phyloP scores from a whole-genome alignment of 768 basidiomycete species.

The Trametes punicea region DNA sequence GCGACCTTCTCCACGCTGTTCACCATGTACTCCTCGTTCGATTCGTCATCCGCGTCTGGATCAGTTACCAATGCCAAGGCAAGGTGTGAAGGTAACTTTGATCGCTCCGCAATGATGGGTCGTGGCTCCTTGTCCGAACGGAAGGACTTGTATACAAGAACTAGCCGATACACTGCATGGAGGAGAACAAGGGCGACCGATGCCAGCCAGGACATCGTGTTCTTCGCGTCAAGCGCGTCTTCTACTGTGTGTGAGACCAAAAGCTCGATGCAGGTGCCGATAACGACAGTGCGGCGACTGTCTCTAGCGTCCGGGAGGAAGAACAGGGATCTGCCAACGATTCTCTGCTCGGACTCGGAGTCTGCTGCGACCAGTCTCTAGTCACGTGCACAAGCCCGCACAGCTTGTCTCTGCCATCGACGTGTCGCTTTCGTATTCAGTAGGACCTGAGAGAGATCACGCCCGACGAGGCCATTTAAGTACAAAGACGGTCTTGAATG shows the following conservation, averaged over 20 bases:
- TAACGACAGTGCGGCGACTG: not conserved
- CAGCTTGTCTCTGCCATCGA: too few relatives aligned
- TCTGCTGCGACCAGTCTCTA: too few relatives aligned
- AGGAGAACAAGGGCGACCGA: slow-evolving; percentile 48
- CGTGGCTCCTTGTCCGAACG: slow-evolving; percentile 39
- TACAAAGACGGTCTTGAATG: too few relatives aligned
- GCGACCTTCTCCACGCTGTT: slow-evolving; percentile 52
- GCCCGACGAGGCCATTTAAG: too few relatives aligned
- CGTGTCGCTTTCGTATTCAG: too few relatives aligned
- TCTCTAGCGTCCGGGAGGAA: not conserved
- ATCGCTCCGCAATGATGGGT: slow-evolving; percentile 49
- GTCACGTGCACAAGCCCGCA: too few relatives aligned
- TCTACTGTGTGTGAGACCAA: slow-evolving; percentile 4
- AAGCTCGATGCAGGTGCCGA: not conserved
- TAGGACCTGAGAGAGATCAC: too few relatives aligned
- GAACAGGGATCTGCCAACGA: not conserved
- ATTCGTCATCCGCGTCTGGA: slow-evolving; percentile 30
- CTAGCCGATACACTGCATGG: slow-evolving; percentile 53
- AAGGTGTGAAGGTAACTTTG: slow-evolving; percentile 61
- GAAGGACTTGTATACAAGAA: slow-evolving; percentile 37
- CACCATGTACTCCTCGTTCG: slow-evolving; percentile 42
- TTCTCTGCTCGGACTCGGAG: too few relatives aligned
- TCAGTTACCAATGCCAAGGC: slow-evolving; percentile 57
- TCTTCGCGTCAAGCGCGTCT: slow-evolving; percentile 11
- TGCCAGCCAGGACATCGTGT: slow-evolving; percentile 46